A percentile compares a stretch with the other conserved stretches of the same genome.
Conservation (phyloP, 176 grass and related monocot species). For the Zoysia pacifica region DNA sequence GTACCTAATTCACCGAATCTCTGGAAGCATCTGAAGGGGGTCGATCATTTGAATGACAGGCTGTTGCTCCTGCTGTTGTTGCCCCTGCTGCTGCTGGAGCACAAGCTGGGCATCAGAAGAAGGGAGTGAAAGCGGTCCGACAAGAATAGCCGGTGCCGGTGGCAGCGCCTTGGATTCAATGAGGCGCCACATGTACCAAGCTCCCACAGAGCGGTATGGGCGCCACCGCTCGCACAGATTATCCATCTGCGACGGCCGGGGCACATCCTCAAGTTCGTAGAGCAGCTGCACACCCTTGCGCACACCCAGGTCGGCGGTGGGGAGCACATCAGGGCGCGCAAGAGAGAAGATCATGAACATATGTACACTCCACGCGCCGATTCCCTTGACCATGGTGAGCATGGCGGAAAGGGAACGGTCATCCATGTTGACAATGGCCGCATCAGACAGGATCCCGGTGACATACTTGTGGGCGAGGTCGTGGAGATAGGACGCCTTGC, state of each 20-base stretch:
- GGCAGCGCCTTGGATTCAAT: constrained; percentile 65
- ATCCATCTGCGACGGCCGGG: constrained; percentile 86
- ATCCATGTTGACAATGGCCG: constrained; percentile 74
- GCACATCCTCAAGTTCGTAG: constrained; percentile 69
- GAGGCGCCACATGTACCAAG: constrained; percentile 98
- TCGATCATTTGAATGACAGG: constrained; percentile 58
- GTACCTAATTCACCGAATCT: constrained; percentile 49
- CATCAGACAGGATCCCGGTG: constrained; percentile 79
- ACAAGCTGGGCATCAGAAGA: not conserved
- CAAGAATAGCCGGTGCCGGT: constrained; percentile 4
- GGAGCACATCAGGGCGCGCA: constrained; percentile 89
- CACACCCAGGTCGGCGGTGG: constrained; percentile 76
- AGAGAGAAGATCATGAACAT: constrained; percentile 99
- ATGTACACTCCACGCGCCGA: constrained; percentile 93
- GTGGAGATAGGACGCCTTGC: constrained; percentile 92
- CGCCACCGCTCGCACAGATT: constrained; percentile 83
- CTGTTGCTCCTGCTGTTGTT: constrained; percentile 39
- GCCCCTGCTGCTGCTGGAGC: constrained; percentile 35
- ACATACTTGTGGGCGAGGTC: constrained; percentile 86
- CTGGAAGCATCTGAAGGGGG: constrained; percentile 66
- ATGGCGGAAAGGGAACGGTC: constrained; percentile 88
- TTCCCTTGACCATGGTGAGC: constrained; percentile 98
- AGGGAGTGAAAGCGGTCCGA: not conserved
- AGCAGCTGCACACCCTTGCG: constrained; percentile 94
- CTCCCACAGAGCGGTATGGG: constrained; percentile 83